Evolutionary conservation across 768 basidiomycete species (phyloP).

Genomic region (Calocera viscosa): DNA sequence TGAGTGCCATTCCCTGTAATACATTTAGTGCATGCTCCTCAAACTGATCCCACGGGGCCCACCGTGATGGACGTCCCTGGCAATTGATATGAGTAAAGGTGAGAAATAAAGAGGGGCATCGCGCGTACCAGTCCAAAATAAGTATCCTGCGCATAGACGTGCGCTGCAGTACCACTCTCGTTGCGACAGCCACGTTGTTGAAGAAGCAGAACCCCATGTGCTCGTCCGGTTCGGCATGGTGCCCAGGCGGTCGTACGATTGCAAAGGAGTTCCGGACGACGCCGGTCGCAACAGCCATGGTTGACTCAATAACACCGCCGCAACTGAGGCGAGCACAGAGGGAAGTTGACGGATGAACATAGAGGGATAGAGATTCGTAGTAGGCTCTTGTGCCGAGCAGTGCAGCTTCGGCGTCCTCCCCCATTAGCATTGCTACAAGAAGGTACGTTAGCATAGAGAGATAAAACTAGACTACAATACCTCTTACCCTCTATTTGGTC

Average conservation of each 20-base stretch:
- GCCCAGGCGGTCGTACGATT: constrained; percentile 92
- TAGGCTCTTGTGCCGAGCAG: constrained; percentile 63
- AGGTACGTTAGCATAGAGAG: constrained; percentile 9
- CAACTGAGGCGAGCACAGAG: constrained; percentile 77
- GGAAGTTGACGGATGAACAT: constrained; percentile 77
- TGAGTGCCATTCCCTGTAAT: constrained; percentile 96
- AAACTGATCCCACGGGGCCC: constrained; percentile 15
- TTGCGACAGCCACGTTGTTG: constrained; percentile 93
- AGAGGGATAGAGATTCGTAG: constrained; percentile 86
- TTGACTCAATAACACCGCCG: constrained; percentile 88
- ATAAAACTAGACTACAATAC: background rate
- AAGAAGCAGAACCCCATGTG: constrained; percentile 99
- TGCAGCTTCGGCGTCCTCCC: constrained; percentile 65
- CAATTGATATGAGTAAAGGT: background rate
- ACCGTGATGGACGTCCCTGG: constrained; percentile 95
- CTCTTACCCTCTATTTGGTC: constrained; percentile 66
- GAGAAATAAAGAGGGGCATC: background rate
- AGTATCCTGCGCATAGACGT: constrained; percentile 66
- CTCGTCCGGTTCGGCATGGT: constrained; percentile 95
- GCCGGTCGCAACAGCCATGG: constrained; percentile 69
- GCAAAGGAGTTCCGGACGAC: constrained; percentile 80
- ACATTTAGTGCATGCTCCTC: background rate
- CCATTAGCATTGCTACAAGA: constrained; percentile 11
- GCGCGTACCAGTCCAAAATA: constrained; percentile 84
- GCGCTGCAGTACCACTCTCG: constrained; percentile 60